Base-by-base conservation (phyloP, 371 early-diverging fungal species). In the Conidiobolus coronatus region DNA sequence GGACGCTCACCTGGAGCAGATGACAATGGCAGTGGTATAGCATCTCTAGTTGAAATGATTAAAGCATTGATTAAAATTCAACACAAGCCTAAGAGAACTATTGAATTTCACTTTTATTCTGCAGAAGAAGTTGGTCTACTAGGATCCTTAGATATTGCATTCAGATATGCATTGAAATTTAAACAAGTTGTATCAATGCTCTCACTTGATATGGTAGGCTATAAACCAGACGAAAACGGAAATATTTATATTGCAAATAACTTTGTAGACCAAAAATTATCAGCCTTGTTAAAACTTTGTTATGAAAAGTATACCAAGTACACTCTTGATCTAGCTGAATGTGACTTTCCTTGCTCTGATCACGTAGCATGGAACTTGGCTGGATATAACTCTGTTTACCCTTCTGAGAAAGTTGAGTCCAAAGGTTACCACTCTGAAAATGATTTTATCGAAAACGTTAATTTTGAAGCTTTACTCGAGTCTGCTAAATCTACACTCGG, bases 21-120 rank as follows among this genome's bases (percentile, higher is more conserved):
- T 65, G 90, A 89, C 52, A 82, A 86, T 64, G 91, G 87, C 33
- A 76, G 77, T 43, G 95, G 95, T 13, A 77, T 81, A 0, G 73
- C 76, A 2, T 83, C 89, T 0, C 81, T 86, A 36, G 62, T 91
- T 37, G 92, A 92, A 59, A 73, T 85, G 18, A 77, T 86, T 68
- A 73, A 81, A 24, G 68, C 60, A 29, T 56, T 90, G 1, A 64
- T 88, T 33, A 48, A 65, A 13, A 66, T 63, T 34, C 75, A 71
- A 0, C 82, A 87, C 57, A 66, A 63, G 24, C 91, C 89, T 14
- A 55, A 66, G 35, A 65, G 81, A 44, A 72, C 88, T 17, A 78
- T 95, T 35, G 93, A 92, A 56, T 90, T 92, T 69, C 93, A 91
- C 62, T 95, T 86, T 84, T 92, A 86, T 52, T 77, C 83, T 47